Conservation (phyloP, 139 green algal species). For the Nannochloris sp. region DNA sequence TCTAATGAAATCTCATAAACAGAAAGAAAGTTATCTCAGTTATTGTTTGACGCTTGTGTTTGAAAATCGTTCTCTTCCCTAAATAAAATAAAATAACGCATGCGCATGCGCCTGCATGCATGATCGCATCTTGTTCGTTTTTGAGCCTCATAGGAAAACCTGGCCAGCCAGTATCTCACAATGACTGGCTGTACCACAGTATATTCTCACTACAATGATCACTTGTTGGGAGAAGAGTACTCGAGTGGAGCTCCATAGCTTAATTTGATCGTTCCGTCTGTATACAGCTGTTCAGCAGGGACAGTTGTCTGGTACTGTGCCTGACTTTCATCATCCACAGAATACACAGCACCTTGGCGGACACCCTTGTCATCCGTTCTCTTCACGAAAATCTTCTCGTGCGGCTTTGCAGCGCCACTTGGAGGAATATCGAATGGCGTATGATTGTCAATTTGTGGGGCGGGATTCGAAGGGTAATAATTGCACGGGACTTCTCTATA, state of each 20-base stretch:
- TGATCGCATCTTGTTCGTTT: no score
- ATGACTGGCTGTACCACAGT: no score
- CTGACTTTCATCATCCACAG: background rate
- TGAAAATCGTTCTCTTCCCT: no score
- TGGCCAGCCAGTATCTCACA: no score
- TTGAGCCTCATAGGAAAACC: no score
- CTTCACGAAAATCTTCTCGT: slow-evolving; percentile 17
- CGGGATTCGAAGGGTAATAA: slow-evolving; percentile 10
- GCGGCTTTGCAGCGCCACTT: background rate
- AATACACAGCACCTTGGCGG: slow-evolving; percentile 9
- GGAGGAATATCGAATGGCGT: slow-evolving; percentile 1
- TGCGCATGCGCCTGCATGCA: no score
- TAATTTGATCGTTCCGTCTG: background rate
- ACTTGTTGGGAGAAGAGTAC: no score
- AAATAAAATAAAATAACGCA: no score
- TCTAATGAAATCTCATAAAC: no score
- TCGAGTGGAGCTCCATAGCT: background rate
- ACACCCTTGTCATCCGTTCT: slow-evolving; percentile 13
- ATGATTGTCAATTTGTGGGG: background rate
- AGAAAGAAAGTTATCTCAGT: no score
- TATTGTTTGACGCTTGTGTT: no score
- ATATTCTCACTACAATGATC: no score
- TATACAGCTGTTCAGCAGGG: background rate
- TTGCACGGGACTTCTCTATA: slow-evolving; percentile 17
- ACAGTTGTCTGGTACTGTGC: slow-evolving; percentile 1